These are phyloP conservation scores for Colletotrichum musicola DNA, from an alignment of 2,329 filamentous ascomycete species.

Conservation along the genomic window DNA sequence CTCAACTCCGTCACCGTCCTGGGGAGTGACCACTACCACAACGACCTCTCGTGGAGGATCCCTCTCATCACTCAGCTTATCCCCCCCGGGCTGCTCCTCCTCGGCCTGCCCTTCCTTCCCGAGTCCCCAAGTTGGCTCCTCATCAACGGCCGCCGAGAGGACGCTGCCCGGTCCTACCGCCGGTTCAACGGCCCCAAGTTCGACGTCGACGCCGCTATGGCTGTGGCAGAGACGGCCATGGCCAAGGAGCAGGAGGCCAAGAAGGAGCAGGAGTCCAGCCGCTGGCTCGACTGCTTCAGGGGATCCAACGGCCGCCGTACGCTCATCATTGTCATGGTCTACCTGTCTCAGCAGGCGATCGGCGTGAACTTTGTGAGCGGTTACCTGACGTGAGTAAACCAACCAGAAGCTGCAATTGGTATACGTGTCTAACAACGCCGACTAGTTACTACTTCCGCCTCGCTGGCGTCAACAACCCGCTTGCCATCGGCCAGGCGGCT, in stretches of 20 bases:
- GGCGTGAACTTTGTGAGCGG: constrained; percentile 48
- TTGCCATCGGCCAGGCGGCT: constrained; percentile 46
- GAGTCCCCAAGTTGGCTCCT: constrained; percentile 43
- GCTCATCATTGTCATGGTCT: constrained; percentile 48
- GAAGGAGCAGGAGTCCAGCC: constrained; percentile 40
- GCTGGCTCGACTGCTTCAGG: constrained; percentile 47
- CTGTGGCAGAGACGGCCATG: constrained; percentile 41
- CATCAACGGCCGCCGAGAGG: constrained; percentile 38
- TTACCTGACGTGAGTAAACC: constrained; percentile 42
- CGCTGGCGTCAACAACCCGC: constrained; percentile 45
- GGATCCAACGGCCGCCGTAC: constrained; percentile 46
- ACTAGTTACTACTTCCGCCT: constrained; percentile 45
- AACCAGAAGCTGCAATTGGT: constrained; percentile 44
- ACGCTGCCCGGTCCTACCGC: constrained; percentile 40
- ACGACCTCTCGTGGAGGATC: constrained; percentile 46
- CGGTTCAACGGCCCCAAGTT: constrained; percentile 45
- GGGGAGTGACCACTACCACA: constrained; percentile 28
- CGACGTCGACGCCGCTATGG: constrained; percentile 44
- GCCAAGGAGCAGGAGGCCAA: constrained; percentile 42
- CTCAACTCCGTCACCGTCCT: constrained; percentile 34
- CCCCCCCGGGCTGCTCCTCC: constrained; percentile 43
- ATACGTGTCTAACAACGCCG: constrained; percentile 48
- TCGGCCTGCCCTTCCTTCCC: constrained; percentile 41
- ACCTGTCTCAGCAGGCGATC: constrained; percentile 47
- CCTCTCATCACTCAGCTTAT: constrained; percentile 48